These are phyloP conservation scores for Hymenoscyphus fructigenus DNA, from an alignment of 2,329 filamentous ascomycete species.

Conservation along the genomic window DNA sequence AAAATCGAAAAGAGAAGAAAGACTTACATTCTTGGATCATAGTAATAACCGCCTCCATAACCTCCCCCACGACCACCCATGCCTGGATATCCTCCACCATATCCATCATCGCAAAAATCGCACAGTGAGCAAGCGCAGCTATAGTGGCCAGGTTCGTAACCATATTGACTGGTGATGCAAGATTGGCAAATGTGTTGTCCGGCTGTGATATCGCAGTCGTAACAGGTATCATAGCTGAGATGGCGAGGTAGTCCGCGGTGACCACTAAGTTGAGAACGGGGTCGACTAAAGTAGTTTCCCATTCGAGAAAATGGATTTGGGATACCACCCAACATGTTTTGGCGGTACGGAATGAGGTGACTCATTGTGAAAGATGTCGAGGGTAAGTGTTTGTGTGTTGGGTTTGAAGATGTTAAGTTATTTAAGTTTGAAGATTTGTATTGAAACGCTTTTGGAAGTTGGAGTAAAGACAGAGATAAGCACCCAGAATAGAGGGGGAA, in stretches of 20 bases:
- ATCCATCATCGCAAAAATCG: conserved; percentile 11
- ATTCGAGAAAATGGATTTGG: neutral
- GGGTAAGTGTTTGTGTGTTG: neutral
- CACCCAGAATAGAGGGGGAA: neutral
- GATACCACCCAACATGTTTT: neutral
- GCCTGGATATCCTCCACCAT: neutral
- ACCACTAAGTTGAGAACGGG: neutral
- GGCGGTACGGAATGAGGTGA: neutral
- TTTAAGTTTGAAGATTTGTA: neutral
- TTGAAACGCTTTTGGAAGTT: neutral
- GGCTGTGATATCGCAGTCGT: conserved; percentile 10
- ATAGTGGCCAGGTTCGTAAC: neutral
- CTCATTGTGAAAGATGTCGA: neutral
- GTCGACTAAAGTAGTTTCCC: neutral
- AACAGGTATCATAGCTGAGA: conserved; percentile 10
- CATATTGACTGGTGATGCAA: conserved; percentile 7
- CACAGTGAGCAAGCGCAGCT: conserved; percentile 9
- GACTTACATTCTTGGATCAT: conserved; percentile 7
- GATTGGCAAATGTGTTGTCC: conserved; percentile 9
- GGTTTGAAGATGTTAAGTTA: neutral
- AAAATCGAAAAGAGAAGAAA: neutral
- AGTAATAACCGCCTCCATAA: neutral
- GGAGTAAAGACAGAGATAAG: neutral
- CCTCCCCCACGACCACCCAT: neutral
- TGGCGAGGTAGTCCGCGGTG: conserved; percentile 5